These are phyloP conservation scores for Vitis hybrid DNA, from an alignment of 177 flowering plant genomes.

Conservation along the genomic window DNA sequence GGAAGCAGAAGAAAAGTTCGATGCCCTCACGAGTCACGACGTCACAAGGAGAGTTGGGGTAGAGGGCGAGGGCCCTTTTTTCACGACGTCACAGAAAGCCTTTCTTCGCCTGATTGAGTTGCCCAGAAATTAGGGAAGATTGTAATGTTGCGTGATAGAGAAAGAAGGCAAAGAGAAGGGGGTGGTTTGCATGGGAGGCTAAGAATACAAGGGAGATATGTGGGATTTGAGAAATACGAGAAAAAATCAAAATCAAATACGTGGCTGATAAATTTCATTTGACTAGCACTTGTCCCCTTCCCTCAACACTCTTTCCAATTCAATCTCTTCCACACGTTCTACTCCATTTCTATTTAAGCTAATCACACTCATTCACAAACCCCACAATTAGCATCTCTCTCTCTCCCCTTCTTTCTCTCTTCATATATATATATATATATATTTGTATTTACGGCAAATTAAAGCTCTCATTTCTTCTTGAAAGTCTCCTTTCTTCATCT, in stretches of 20 bases:
- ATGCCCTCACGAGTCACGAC: too few species aligned
- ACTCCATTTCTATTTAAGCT: neutral
- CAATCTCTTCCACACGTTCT: neutral
- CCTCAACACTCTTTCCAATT: neutral
- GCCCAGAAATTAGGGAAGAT: too few species aligned
- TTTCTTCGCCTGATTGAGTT: too few species aligned
- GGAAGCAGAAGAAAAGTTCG: too few species aligned
- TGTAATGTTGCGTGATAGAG: too few species aligned
- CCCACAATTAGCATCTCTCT: neutral
- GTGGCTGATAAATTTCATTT: conserved; percentile 16
- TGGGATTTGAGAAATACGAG: neutral
- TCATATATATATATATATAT: neutral
- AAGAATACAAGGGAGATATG: neutral
- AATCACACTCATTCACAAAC: neutral
- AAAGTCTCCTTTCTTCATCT: too few species aligned
- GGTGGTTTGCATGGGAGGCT: neutral
- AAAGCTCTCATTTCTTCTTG: too few species aligned
- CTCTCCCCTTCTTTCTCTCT: neutral
- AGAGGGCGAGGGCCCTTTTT: too few species aligned
- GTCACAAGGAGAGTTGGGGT: too few species aligned
- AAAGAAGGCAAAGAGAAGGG: too few species aligned
- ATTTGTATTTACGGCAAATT: too few species aligned
- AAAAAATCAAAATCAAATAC: neutral
- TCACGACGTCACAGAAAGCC: too few species aligned
- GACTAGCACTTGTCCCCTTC: neutral